A percentile compares a stretch with the other conserved stretches of the same genome.
Conservation (phyloP, 805 yeast species). For the Scheffersomyces stipitis region DNA sequence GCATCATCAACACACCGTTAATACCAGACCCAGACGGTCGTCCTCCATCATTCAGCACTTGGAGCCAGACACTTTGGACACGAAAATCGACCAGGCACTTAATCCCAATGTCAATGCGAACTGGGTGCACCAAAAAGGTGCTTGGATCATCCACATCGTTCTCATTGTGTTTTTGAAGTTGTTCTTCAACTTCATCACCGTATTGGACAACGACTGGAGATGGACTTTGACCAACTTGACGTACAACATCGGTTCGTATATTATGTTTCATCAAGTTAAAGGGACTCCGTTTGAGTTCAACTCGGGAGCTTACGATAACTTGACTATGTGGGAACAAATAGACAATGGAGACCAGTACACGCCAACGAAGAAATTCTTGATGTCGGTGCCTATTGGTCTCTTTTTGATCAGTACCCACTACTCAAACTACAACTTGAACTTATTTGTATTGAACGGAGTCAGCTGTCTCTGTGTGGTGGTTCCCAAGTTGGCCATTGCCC, state of each 20-base stretch:
- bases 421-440: constrained; percentile 75
- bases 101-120: constrained; percentile 90
- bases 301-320: constrained; percentile 91
- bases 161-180: constrained; percentile 72
- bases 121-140: constrained; percentile 96
- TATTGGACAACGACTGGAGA: constrained; percentile 76
- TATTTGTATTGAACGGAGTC: constrained; percentile 75
- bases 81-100: constrained; percentile 85
- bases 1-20: constrained; percentile 22
- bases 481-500: constrained; percentile 85
- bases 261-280: constrained; percentile 95
- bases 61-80: constrained; percentile 89
- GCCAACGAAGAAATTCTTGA: constrained; percentile 89
- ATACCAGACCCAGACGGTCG: constrained; percentile 61
- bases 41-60: constrained; percentile 88
- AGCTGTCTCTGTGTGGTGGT: constrained; percentile 85
- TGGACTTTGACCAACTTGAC: constrained; percentile 94
- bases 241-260: constrained; percentile 86
- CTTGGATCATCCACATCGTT: constrained; percentile 92
- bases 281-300: constrained; percentile 98
- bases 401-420: constrained; percentile 89
- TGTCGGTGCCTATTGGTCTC: constrained; percentile 88
- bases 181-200: constrained; percentile 76
- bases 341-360: constrained; percentile 96
- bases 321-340: constrained; percentile 98